Base-by-base conservation (phyloP, 768 basidiomycete genomes). In the Suillus hirtellus region DNA sequence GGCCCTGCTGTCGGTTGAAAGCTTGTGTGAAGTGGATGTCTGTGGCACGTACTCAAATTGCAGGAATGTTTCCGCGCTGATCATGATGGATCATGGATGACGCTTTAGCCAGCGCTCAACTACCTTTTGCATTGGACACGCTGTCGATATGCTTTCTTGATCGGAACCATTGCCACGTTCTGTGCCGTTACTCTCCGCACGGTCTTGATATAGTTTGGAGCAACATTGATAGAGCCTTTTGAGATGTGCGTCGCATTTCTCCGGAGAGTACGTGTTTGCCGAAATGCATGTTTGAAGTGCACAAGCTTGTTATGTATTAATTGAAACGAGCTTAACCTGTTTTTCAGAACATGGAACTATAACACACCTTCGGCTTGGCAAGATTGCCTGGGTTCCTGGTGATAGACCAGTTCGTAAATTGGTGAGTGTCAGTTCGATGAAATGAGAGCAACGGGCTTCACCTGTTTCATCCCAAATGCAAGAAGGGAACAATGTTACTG, bases 181-280 rank as follows among this genome's bases (percentile, higher is more conserved):
- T 24, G 65, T 59, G 10, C 12, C 37, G 2, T 55, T 24, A 15
- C 21, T 35, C 35, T 55, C 35, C 2, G 53, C 3, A 21, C 15
- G 37, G n/a, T 38, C 38, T 5, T 80, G 76, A 72, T 90, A 87
- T 80, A 90, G 83, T 34, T 70, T 61, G 50, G 81, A 76, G 68
- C 90, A 92, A 66, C 90, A 91, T 62, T 69, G 62, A 69, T 91
- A 91, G 19, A 92, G 78, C 27, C 74, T 77, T 59, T 81, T 76
- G 24, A 90, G 69, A 12, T 80, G 70, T 10, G 74, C 69, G 49
- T 86, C 77, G 68, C 90, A 92, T 65, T 81, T 85, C 21, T 89
- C 88, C 0, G 87, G 89, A 2, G 66, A 68, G 68, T 89, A 90
- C 0, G 86, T 88, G 71, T 90, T 82, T 64, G 81, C 85, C 60